These are phyloP conservation scores for Millerozyma miso DNA, from an alignment of 805 yeast species.

Conservation along the genomic window DNA sequence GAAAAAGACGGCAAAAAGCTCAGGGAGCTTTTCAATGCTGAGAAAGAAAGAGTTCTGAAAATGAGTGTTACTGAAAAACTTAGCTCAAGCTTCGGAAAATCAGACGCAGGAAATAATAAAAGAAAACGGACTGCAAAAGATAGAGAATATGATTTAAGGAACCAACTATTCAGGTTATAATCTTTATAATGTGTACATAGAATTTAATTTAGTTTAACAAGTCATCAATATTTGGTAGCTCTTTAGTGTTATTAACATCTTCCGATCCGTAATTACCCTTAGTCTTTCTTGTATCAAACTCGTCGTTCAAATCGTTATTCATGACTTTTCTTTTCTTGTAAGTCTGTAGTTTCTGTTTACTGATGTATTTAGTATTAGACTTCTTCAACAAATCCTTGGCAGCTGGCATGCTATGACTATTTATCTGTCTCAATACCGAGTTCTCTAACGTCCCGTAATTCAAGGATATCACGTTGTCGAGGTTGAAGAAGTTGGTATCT, in stretches of 20 bases:
- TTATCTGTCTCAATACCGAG: constrained; percentile 15
- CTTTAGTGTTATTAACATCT: constrained; percentile 21
- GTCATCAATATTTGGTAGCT: constrained; percentile 21
- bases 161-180: constrained; percentile 33
- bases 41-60: constrained; percentile 22
- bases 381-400: constrained; percentile 19
- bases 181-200: background rate
- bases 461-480: constrained; percentile 21
- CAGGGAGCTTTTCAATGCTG: constrained; percentile 20
- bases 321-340: constrained; percentile 20
- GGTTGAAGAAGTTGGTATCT: constrained; percentile 28
- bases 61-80: constrained; percentile 27
- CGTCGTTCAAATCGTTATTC: constrained; percentile 17
- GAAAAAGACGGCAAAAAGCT: constrained; percentile 24
- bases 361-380: constrained; percentile 20
- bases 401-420: constrained; percentile 7
- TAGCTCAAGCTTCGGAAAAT: constrained; percentile 34
- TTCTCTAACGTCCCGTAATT: constrained; percentile 10
- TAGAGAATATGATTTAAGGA: constrained; percentile 36
- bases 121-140: constrained; percentile 43
- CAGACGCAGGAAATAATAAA: constrained; percentile 32
- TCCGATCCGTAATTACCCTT: constrained; percentile 19
- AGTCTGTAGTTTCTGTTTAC: constrained; percentile 9
- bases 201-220: constrained; percentile 5
- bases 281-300: constrained; percentile 3